A percentile compares a stretch with the other conserved stretches of the same genome.
Conservation (phyloP, 345 rosid genomes). For the Gossypium raimondii region DNA sequence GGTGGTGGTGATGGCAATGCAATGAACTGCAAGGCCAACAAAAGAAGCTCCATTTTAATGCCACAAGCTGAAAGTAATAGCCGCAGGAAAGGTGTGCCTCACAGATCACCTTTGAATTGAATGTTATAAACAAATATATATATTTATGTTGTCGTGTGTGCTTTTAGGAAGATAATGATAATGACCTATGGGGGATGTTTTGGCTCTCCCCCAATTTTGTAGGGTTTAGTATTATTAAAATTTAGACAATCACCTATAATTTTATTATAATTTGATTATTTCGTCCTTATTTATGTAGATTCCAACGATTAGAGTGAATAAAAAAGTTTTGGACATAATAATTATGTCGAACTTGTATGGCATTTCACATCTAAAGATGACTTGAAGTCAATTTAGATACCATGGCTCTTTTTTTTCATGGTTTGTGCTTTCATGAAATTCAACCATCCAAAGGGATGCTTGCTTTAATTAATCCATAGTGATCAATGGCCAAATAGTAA, state of each 20-base stretch:
- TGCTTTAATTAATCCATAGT: not conserved
- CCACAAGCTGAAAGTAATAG: conserved; percentile 23
- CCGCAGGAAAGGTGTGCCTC: conserved; percentile 56
- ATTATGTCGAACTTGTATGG: not conserved
- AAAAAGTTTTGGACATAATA: not conserved
- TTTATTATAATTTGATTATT: not conserved
- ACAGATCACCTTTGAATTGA: conserved; percentile 52
- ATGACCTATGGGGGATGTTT: conserved; percentile 8
- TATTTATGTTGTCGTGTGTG: not conserved
- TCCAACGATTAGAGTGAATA: not conserved
- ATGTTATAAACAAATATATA: not conserved
- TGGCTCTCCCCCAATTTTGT: conserved; percentile 10
- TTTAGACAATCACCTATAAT: not conserved
- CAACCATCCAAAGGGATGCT: not conserved
- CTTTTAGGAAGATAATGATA: not conserved
- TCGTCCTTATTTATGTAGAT: not conserved
- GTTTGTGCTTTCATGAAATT: not conserved
- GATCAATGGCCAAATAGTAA: not conserved
- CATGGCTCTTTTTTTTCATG: not conserved
- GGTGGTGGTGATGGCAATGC: too few species aligned
- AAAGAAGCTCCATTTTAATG: conserved; percentile 27
- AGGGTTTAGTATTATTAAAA: not conserved
- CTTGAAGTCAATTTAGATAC: not conserved
- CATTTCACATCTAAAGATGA: not conserved
- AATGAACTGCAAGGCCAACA: conserved; percentile 6